Base-by-base conservation (phyloP, 352 stramenopile species). In the Hyphochytrium catenoides region DNA sequence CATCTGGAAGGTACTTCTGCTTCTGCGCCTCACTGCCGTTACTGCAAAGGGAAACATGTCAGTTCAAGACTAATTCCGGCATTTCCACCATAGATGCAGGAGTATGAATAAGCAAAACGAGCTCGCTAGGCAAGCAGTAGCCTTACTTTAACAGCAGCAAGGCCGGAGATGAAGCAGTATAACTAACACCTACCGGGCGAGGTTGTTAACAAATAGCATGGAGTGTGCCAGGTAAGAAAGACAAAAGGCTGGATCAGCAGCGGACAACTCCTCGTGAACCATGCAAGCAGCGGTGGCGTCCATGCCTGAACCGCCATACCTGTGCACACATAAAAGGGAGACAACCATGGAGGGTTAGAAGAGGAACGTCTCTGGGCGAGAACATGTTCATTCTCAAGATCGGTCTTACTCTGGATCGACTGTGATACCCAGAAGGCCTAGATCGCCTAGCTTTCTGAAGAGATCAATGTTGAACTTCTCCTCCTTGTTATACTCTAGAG, bases 171-270 rank as follows among this genome's bases (percentile, higher is more conserved):
- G n/a, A n/a, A n/a, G n/a, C n/a, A n/a, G n/a, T n/a, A n/a, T n/a
- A n/a, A n/a, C n/a, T n/a, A n/a, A n/a, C n/a, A n/a, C n/a, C n/a
- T n/a, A n/a, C n/a, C 59, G 75, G 1, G 63, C 56, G 9, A 92
- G 57, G 48, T 92, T 92, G 61, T 92, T 92, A 27, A 85, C 73
- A 32, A 92, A 92, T 14, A 92, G 55, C 72, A 92, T 86, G 31
- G 72, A 88, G 52, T 92, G 77, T 30, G 77, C 75, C 31, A 91
- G 59, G 59, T 97, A 99, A 19, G 79, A 92, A 23, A 99, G 50
- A 50, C 89, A 97, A 51, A 98, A 96, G 16, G 84, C 90, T 18
- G 92, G 92, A 57, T 99, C 92, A 29, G 77, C 85, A 39, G 91
- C 93, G 19, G 75, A 88, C 1, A 99, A 56, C 52, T 95, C 83